Conservation (phyloP, 441 rosid genomes). For the Melastoma candidum region DNA sequence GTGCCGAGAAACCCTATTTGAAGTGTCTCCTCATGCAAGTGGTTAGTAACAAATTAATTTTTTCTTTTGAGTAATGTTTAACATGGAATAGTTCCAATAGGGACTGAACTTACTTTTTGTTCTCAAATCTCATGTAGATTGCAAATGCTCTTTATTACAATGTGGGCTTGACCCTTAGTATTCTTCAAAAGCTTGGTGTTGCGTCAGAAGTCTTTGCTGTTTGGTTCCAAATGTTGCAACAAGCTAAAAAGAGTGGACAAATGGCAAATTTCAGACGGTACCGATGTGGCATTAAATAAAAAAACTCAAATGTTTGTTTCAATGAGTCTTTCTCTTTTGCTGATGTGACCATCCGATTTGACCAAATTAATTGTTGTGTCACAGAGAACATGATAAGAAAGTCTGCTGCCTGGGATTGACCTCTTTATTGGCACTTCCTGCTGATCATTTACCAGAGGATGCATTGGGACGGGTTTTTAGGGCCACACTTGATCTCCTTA, state of each 20-base stretch:
- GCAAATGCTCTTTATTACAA: conserved; percentile 94
- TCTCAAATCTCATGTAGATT: conserved; percentile 34
- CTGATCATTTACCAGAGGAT: conserved; percentile 68
- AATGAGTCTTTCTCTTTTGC: background rate
- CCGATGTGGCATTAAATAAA: too few species aligned
- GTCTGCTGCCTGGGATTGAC: conserved; percentile 97
- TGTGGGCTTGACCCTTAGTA: conserved; percentile 55
- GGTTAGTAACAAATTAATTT: conserved; percentile 32
- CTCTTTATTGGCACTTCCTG: conserved; percentile 72
- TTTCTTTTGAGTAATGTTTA: too few species aligned
- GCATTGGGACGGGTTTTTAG: conserved; percentile 77
- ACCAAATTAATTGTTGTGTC: conserved; percentile 4
- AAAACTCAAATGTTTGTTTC: too few species aligned
- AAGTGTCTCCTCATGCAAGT: conserved; percentile 94
- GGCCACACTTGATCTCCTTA: conserved; percentile 79
- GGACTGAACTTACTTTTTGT: background rate
- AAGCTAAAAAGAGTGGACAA: conserved; percentile 72
- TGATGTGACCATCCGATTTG: background rate
- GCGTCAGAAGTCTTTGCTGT: conserved; percentile 62
- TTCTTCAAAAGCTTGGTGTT: conserved; percentile 70
- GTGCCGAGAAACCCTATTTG: conserved; percentile 69
- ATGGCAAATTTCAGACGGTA: conserved; percentile 82
- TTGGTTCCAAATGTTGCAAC: conserved; percentile 95
- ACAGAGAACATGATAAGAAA: conserved; percentile 93
- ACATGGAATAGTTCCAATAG: background rate